phyloP scores from a whole-genome alignment of 768 basidiomycete species.

The Hydnum rufescens region DNA sequence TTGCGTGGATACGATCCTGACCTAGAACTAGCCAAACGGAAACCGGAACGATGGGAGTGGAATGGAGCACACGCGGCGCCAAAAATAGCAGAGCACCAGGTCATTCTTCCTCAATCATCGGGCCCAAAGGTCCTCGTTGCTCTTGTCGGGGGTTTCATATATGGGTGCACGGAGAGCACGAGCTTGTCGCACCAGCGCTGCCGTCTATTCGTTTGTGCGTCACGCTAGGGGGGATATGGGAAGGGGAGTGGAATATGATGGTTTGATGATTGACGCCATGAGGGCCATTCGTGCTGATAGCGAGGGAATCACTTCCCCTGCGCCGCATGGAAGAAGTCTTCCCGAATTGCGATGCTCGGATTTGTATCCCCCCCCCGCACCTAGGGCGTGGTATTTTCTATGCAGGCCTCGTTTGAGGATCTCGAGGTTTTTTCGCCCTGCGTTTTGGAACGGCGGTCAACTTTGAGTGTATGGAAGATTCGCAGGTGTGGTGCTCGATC shows the following conservation, averaged over 20 bases:
- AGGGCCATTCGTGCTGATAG: slow-evolving; percentile 46
- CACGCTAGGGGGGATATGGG: slow-evolving; percentile 39
- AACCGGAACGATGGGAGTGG: slow-evolving; percentile 18
- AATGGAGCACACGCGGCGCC: slow-evolving; percentile 37
- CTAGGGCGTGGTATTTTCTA: slow-evolving; percentile 45
- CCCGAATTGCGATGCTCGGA: slow-evolving; percentile 1
- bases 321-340: slow-evolving; percentile 13
- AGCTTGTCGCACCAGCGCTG: slow-evolving; percentile 3
- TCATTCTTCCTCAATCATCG: slow-evolving; percentile 55
- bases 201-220: slow-evolving; percentile 1
- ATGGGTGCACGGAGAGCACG: too few relatives aligned
- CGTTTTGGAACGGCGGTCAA: slow-evolving; percentile 73
- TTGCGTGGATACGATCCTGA: slow-evolving; percentile 65
- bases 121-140: slow-evolving; percentile 44
- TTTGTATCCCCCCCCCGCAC: background rate
- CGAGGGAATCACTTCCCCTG: too few relatives aligned
- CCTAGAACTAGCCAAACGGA: slow-evolving; percentile 42
- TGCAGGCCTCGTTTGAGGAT: slow-evolving; percentile 71
- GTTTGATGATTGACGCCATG: slow-evolving; percentile 77
- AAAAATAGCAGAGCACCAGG: slow-evolving; percentile 58
- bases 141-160: slow-evolving; percentile 1
- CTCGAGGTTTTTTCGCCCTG: slow-evolving; percentile 69
- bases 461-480: slow-evolving; percentile 72
- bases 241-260: slow-evolving; percentile 70
- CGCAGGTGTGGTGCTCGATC: slow-evolving; percentile 24